phyloP scores from a whole-genome alignment of 305 asterid species.

The Fraxinus albicans region DNA sequence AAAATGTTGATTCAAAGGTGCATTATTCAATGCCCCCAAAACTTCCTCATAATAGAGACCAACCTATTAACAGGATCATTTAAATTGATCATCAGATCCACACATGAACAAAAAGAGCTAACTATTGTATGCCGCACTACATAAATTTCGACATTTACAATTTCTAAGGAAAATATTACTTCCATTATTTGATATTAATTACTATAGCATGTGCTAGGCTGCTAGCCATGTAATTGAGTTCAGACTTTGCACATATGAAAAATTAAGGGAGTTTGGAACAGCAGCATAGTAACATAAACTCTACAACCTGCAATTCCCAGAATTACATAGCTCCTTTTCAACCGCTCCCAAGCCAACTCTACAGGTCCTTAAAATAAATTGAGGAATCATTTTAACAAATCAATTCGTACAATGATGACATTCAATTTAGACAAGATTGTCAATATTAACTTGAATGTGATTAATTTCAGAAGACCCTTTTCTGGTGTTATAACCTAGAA shows the following conservation, averaged over 20 bases:
- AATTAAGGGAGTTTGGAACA: neutral
- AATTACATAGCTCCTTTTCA: neutral
- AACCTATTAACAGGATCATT: constrained; percentile 46
- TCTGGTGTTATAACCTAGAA: neutral
- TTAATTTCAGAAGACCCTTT: neutral
- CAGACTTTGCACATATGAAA: neutral
- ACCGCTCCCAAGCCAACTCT: neutral
- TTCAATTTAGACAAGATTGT: neutral
- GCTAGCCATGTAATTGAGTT: neutral
- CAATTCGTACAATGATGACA: neutral
- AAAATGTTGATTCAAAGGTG: constrained; percentile 87
- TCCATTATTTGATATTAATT: neutral
- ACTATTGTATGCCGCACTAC: neutral
- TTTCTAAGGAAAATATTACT: neutral
- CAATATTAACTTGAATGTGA: neutral
- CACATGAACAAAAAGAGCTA: neutral
- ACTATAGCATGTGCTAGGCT: neutral
- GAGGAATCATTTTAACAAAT: neutral
- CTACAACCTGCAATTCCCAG: neutral
- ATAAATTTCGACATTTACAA: neutral
- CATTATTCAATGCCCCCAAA: constrained; percentile 63
- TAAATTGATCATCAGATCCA: neutral
- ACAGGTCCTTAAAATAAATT: neutral
- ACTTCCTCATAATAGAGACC: constrained; percentile 94
- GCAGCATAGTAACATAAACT: neutral